Base-by-base conservation (phyloP, 108 stramenopile genomes). In the Cyclotella kingstonii region DNA sequence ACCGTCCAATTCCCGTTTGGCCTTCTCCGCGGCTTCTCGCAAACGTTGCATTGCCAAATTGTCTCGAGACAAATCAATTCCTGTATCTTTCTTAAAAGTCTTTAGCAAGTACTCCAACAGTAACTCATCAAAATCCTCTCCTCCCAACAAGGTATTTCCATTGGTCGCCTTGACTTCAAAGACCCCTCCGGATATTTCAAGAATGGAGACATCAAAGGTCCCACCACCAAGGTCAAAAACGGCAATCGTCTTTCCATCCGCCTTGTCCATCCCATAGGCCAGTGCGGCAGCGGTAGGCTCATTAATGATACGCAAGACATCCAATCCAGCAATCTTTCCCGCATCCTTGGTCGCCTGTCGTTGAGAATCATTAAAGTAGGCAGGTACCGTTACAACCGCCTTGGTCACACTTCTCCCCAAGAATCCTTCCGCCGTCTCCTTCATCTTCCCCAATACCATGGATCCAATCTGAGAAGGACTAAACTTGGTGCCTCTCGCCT, bases 161-260 rank as follows among this genome's bases (percentile, higher is more conserved):
- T 99, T 99, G 64, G 99, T 99, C 5, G 97, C 91, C 84, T 98
- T 98, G 50, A 99, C 99, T 71, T 99, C 99, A 63, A 99, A 99
- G 39, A 98, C 99, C 36, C 99, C 99, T 2, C 97, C 98, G 44
- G 89, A 90, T 78, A 99, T 98, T 71, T 98, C 98, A 30, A 99
- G 80, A 44, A 99, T 95, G 43, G 94, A 94, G 1, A 91, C 93
- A 84, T 99, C 98, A 73, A 99, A 99, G 43, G 99, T 99, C 19
- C 99, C 99, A 34, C 99, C 99, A 23, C 99, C 99, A 45, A 99
- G 73, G 81, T 99, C 99, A 80, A 98, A 99, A 12, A 99, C 99
- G 9, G 83, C 97, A 74, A 99, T 97, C 46, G 98, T 94, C 86
- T 98, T 96, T 21, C 96, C 98, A 69, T 96, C 94, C 1, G 94